Base-by-base conservation (phyloP, 2,329 filamentous ascomycete species). In the Claviceps arundinis region DNA sequence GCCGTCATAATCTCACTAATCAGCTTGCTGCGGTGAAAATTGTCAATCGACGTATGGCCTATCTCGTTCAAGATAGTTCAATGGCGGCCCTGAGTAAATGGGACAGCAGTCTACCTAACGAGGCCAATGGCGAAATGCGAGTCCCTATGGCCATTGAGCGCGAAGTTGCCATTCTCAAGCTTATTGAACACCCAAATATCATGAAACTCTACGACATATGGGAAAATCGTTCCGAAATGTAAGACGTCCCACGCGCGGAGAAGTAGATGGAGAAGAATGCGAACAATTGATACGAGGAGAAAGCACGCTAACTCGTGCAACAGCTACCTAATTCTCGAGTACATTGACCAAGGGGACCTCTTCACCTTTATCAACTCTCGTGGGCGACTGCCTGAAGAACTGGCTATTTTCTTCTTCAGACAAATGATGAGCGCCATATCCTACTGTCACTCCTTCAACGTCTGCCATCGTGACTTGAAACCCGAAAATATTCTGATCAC, bases 211-310 rank as follows among this genome's bases (percentile, higher is more conserved):
- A 91, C 64, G 93, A 98, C 69, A 91, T 98, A 34, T 98, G 91
- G 91, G 93, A 98, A 70, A 97, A 96, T 64, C 80, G 87, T 22
- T 87, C 89, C 52, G 90, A 98, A 68, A 84, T 98, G 87, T 96
- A 74, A 72, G 87, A 70, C 42, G 24, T 37, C 9, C 9, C 11
- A 16, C 26, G 13, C 22, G 5, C n/a, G 24, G 22, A 24, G 22
- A 37, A 37, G 24, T n/a, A 50, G 40, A 46, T 19, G 37, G 14
- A 19, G 16, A 30, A 45, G 8, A 45, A 2, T n/a, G 16, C 7
- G 5, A 22, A 30, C 13, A 42, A n/a, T 4, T 30, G 26, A 45
- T 45, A 24, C 19, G 16, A 37, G 8, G 26, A 34, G 44, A 17
- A 37, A 24, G 42, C 14, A 13, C 14, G 42, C 59, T 57, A 43